Conservation (phyloP, 495 filamentous ascomycete species). For the Amniculicola lignicola region DNA sequence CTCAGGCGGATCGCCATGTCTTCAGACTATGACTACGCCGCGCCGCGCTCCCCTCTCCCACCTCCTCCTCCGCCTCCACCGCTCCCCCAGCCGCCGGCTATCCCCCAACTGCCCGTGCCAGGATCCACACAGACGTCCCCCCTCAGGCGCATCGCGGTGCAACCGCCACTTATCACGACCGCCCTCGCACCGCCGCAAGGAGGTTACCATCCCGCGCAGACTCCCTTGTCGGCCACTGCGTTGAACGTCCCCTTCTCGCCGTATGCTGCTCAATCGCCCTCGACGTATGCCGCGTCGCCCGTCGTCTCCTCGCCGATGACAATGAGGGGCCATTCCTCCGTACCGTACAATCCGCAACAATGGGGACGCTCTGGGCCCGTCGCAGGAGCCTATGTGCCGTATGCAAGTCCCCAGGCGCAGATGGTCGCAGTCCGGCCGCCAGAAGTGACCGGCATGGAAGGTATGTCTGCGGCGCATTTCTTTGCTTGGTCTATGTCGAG, state of each 20-base stretch:
- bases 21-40: slow-evolving; percentile 30
- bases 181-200: slow-evolving; percentile 32
- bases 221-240: slow-evolving; percentile 31
- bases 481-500: too few species aligned
- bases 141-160: slow-evolving; percentile 34
- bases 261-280: slow-evolving; percentile 23
- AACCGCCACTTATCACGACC: slow-evolving; percentile 37
- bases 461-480: slow-evolving; percentile 33
- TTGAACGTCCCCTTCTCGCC: slow-evolving; percentile 38
- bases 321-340: slow-evolving; percentile 31
- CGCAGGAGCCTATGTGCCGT: slow-evolving; percentile 34
- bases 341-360: slow-evolving; percentile 44
- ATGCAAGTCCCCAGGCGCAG: slow-evolving; percentile 18
- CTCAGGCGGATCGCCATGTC: slow-evolving; percentile 17
- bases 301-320: slow-evolving; percentile 34
- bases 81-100: slow-evolving; percentile 2
- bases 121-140: slow-evolving; percentile 21
- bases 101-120: slow-evolving; percentile 8
- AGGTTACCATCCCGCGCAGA: slow-evolving; percentile 30
- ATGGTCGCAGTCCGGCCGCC: slow-evolving; percentile 14
- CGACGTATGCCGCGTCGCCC: slow-evolving; percentile 28
- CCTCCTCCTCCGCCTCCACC: slow-evolving; percentile 26
- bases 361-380: slow-evolving; percentile 40
- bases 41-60: slow-evolving; percentile 28
- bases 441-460: slow-evolving; percentile 43